Evolutionary conservation across 2,329 filamentous ascomycete species (phyloP), one percentile per base, ranked within the genome.

Genomic region (Botrytis byssoidea): DNA sequence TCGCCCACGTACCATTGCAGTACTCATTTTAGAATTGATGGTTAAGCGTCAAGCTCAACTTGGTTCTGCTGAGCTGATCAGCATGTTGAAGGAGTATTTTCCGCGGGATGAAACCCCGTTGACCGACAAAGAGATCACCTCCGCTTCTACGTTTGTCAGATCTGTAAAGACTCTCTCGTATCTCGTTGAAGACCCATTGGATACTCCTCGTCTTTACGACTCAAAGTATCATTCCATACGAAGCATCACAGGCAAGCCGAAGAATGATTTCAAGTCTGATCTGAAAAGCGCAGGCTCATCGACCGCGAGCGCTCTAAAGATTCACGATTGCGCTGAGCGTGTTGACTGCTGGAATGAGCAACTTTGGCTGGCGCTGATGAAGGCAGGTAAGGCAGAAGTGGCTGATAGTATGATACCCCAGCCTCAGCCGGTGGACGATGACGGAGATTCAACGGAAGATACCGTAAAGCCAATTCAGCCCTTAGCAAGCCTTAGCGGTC

Each of bases 311-410:
- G 59, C 59, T 22, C 35, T 40, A 6, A 61, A 61, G 6, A 40
- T 61, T 25, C 25, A 61, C 14, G 59, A 61, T 37, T 61, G 35
- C 22, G 59, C 59, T 40, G 59, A 61, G 35, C 59, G 59, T 40
- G 59, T 40, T 22, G 59, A 61, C 59, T 61, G 59, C 59, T 61
- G 59, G 59, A 61, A 61, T 25, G 59, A 61, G 59, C 59, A 61
- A 16, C 59, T 61, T 12, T 61, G 59, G 59, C 35, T 61, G 22
- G 10, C 18, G 10, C 29, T 61, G 59, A 61, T 61, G 59, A 61
- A 61, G 2, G 20, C 35, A 7, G 20, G 59, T 14, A 61, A 37
- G 59, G 35, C 32, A 7, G 59, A 40, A 22, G 44, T 46, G 44
- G 44, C 44, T 9, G 44, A 46, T 22, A 46, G 44, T 46, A 46